Conservation (phyloP, 2,329 filamentous ascomycete genomes). For the Ophiostoma sp. region DNA sequence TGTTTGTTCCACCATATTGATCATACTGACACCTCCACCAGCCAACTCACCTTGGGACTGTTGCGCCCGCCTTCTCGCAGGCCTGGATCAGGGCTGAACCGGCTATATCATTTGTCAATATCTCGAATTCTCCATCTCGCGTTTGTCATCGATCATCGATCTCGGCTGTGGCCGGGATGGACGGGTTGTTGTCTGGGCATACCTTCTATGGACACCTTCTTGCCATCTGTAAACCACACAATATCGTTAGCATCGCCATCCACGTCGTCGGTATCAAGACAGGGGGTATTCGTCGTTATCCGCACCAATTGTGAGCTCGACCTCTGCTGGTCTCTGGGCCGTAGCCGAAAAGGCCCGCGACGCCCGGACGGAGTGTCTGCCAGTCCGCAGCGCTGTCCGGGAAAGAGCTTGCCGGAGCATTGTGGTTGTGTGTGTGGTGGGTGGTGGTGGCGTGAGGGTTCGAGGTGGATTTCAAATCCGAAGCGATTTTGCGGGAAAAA, state of each 20-base stretch:
- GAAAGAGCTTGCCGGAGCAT: slow-evolving; percentile 69
- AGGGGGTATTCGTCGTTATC: not conserved
- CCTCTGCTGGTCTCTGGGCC: slow-evolving; percentile 77
- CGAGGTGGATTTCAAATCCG: slow-evolving; percentile 22
- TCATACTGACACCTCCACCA: not conserved
- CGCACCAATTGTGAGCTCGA: slow-evolving; percentile 93
- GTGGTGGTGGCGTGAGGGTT: slow-evolving; percentile 35
- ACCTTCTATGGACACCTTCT: slow-evolving; percentile 98
- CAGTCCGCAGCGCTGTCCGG: slow-evolving; percentile 67
- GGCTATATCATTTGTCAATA: slow-evolving; percentile 55
- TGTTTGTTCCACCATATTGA: not conserved
- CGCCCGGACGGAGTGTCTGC: slow-evolving; percentile 59
- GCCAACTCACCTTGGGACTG: slow-evolving; percentile 71
- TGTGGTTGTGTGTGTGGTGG: slow-evolving; percentile 43
- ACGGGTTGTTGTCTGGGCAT: slow-evolving; percentile 35
- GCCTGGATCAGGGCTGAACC: slow-evolving; percentile 97
- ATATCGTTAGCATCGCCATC: slow-evolving; percentile 25
- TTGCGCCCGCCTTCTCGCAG: slow-evolving; percentile 94
- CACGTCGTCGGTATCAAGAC: not conserved
- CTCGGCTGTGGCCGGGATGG: not conserved
- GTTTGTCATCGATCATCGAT: not conserved
- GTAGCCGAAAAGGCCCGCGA: slow-evolving; percentile 82
- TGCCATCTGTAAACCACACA: slow-evolving; percentile 70
- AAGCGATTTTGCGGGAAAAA: slow-evolving; percentile 34
- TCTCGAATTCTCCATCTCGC: not conserved